Base-by-base conservation (phyloP, 495 filamentous ascomycete genomes). In the Oleoguttula mirabilis region DNA sequence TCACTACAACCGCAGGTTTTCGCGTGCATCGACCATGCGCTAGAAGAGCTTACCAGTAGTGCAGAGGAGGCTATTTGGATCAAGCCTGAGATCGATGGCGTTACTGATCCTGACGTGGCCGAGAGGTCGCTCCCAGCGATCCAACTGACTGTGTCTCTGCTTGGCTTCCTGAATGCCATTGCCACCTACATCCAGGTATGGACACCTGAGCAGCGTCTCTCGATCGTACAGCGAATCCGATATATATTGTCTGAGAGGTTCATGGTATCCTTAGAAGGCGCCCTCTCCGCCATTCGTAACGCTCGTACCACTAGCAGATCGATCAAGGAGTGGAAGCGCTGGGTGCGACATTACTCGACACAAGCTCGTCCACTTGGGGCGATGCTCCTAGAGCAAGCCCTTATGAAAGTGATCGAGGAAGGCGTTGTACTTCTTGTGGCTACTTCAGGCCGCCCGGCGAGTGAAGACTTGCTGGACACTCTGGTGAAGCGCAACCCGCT, bases 311-410 rank as follows among this genome's bases (percentile, higher is more conserved):
- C 58, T 8, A 64, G 66, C 14, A 71, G 70, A 50, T 63, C 66
- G 0, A 66, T 82, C 30, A 62, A 65, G 40, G 78, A 87, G 38
- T 98, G 90, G 90, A 88, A 78, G 56, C 72, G 74, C 46, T 87
- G 79, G 60, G 65, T 79, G 14, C 77, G 78, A n/a, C 79, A 83
- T 33, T 96, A 98, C 59, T 76, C 86, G 20, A 71, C 73, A 7
- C 68, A 73, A 41, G 82, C 81, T 10, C 75, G 82, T 12, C 88
- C 90, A 2, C 60, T 96, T 22, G 87, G 90, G 3, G 85, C 86
- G n/a, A 88, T 94, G 82, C 65, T 95, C 6, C 61, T 98, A 12
- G 85, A 87, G 56, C 76, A 81, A 54, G 83, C 76, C 38, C 87
- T 87, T 56, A 88, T 88, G 75, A 76, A 73, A 55, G 73, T 96